Percentiles rank a stretch among this genome's conserved stretches.
phyloP scores from a whole-genome alignment of 192 early-diverging fungal genomes.

The Gaertneriomyces sp. region DNA sequence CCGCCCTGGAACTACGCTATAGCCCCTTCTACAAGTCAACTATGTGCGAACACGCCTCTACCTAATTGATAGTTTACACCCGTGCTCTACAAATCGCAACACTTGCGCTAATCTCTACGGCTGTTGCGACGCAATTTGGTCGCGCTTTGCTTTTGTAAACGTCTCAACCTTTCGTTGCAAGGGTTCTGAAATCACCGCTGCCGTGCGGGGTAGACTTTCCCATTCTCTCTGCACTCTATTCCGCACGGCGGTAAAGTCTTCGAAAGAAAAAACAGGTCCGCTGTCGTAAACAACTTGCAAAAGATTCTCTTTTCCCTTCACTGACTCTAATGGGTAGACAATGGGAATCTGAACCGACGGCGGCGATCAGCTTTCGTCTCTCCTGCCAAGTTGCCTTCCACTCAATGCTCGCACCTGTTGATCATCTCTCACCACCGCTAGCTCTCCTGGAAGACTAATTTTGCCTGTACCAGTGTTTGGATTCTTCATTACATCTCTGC shows the following conservation, averaged over 20 bases:
- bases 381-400: no score
- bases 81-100: no score
- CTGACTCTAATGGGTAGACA: constrained; percentile 10
- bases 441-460: constrained; percentile 70
- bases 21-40: no score
- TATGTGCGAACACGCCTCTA: no score
- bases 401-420: background rate
- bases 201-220: constrained; percentile 42
- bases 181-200: constrained; percentile 33
- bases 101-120: no score
- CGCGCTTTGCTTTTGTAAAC: background rate
- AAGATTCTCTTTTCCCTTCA: constrained; percentile 29
- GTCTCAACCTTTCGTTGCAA: constrained; percentile 25
- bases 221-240: constrained; percentile 56
- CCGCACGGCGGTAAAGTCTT: constrained; percentile 58
- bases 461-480: constrained; percentile 72
- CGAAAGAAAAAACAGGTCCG: constrained; percentile 54
- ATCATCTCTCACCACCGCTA: constrained; percentile 40
- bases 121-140: no score
- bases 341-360: constrained; percentile 16
- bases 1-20: no score
- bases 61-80: no score
- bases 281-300: constrained; percentile 64
- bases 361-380: no score
- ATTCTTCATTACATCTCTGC: constrained; percentile 81